phyloP scores from a whole-genome alignment of 805 yeast genomes.

The Metschnikowia vanudenii region DNA sequence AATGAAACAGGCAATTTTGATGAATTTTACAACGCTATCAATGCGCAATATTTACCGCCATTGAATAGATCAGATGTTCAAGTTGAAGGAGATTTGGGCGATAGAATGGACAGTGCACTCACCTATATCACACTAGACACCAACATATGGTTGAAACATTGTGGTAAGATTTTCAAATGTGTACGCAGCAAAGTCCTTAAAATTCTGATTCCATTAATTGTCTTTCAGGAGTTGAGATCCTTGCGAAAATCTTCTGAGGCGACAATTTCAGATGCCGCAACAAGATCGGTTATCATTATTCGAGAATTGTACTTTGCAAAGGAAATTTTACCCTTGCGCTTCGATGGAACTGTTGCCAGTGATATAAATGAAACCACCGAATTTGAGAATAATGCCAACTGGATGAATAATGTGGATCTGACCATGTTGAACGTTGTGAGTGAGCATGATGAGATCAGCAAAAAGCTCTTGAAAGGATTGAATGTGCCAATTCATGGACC shows the following conservation, averaged over 20 bases:
- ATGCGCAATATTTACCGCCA: constrained; percentile 21
- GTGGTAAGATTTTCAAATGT: constrained; percentile 72
- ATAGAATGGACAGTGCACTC: constrained; percentile 53
- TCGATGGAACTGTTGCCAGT: constrained; percentile 67
- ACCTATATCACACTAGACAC: constrained; percentile 70
- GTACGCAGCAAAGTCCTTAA: constrained; percentile 58
- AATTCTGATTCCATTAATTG: constrained; percentile 67
- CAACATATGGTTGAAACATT: constrained; percentile 77
- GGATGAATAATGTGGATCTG: constrained; percentile 74
- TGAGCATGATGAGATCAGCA: constrained; percentile 42
- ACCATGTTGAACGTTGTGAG: constrained; percentile 54
- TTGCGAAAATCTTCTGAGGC: constrained; percentile 69
- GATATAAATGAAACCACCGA: constrained; percentile 71
- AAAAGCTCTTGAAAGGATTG: constrained; percentile 41
- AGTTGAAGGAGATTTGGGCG: constrained; percentile 52
- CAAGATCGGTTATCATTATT: constrained; percentile 72
- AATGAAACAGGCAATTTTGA: constrained; percentile 16
- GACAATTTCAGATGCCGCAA: constrained; percentile 74
- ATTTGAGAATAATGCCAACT: constrained; percentile 67
- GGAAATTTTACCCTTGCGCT: constrained; percentile 57
- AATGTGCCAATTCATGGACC: constrained; percentile 13
- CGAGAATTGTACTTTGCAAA: constrained; percentile 61
- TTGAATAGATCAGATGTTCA: constrained; percentile 13
- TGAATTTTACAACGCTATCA: constrained; percentile 26
- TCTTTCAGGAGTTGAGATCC: constrained; percentile 74